Percentiles rank a stretch among this genome's conserved stretches.
Evolutionary conservation across 1,284 basidiomycete species (phyloP).

Genomic region (Paramarasmius palmivorus): DNA sequence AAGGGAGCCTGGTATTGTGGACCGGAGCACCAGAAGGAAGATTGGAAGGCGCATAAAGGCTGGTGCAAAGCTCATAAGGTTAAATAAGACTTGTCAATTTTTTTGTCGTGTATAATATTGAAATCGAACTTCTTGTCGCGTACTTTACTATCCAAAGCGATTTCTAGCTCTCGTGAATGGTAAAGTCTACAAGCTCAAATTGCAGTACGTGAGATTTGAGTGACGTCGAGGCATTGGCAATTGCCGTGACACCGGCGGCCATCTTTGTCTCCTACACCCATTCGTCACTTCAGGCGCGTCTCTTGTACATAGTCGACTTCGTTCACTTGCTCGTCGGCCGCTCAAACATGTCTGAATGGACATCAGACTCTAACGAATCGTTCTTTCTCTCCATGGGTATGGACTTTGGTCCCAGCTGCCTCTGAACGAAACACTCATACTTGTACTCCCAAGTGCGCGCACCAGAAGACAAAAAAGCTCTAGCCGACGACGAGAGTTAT

Average conservation of each 20-base stretch:
- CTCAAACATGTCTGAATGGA: constrained; percentile 56
- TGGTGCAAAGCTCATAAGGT: not conserved
- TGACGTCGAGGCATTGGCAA: too few relatives aligned
- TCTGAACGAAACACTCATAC: constrained; percentile 7
- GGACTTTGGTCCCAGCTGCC: constrained; percentile 15
- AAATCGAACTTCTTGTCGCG: too few relatives aligned
- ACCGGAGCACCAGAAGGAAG: not conserved
- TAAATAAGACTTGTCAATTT: too few relatives aligned
- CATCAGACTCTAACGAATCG: constrained; percentile 79
- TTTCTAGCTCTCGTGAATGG: too few relatives aligned
- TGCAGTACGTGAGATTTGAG: too few relatives aligned
- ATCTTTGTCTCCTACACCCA: too few relatives aligned
- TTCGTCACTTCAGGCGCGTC: too few relatives aligned
- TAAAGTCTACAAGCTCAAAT: too few relatives aligned
- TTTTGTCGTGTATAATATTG: too few relatives aligned
- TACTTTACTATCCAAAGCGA: too few relatives aligned
- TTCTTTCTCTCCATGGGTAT: constrained; percentile 72
- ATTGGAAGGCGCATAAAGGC: not conserved
- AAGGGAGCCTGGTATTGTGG: not conserved
- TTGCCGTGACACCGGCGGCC: too few relatives aligned
- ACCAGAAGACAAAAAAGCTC: constrained; percentile 56
- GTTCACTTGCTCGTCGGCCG: not conserved
- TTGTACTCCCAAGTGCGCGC: constrained; percentile 56
- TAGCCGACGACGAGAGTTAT: constrained; percentile 61
- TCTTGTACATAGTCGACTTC: too few relatives aligned